phyloP scores from a whole-genome alignment of 495 filamentous ascomycete genomes.

The Tuber magnatum region DNA sequence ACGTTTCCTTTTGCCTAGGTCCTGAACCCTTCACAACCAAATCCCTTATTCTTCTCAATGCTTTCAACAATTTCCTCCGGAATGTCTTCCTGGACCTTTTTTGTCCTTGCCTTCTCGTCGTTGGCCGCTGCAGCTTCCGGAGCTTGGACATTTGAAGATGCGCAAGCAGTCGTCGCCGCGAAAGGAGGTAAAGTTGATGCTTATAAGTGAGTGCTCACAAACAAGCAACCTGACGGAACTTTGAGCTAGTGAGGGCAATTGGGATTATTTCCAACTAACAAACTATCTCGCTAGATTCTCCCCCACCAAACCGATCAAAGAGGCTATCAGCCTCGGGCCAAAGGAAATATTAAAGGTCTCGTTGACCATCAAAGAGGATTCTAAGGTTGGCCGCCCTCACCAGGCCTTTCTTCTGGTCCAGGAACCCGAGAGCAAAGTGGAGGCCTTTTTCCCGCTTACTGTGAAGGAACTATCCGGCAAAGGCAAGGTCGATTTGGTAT shows the following conservation, averaged over 20 bases:
- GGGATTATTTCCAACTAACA: background rate
- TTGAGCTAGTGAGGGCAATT: background rate
- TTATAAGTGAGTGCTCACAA: conserved; percentile 6
- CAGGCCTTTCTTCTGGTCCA: conserved; percentile 83
- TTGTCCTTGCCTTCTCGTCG: conserved; percentile 23
- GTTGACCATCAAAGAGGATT: conserved; percentile 71
- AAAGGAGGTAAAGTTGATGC: conserved; percentile 16
- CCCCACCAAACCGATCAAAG: conserved; percentile 55
- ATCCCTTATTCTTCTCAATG: conserved; percentile 20
- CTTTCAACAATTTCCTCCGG: conserved; percentile 22
- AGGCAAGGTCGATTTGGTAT: conserved; percentile 64
- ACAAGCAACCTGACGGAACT: conserved; percentile 1
- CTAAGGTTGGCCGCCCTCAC: conserved; percentile 73
- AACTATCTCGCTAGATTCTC: conserved; percentile 50
- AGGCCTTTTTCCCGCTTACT: conserved; percentile 78
- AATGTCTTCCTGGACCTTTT: conserved; percentile 24
- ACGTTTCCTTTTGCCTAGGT: conserved; percentile 29
- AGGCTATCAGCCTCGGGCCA: conserved; percentile 57
- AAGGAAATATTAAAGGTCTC: conserved; percentile 73
- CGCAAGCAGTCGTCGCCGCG: conserved; percentile 23
- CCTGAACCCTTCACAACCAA: background rate
- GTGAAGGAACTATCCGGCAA: conserved; percentile 67
- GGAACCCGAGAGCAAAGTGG: conserved; percentile 65
- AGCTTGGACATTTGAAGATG: conserved; percentile 27
- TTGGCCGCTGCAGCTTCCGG: conserved; percentile 23